phyloP scores from a whole-genome alignment of 441 rosid species.

The Monsonia emarginata region DNA sequence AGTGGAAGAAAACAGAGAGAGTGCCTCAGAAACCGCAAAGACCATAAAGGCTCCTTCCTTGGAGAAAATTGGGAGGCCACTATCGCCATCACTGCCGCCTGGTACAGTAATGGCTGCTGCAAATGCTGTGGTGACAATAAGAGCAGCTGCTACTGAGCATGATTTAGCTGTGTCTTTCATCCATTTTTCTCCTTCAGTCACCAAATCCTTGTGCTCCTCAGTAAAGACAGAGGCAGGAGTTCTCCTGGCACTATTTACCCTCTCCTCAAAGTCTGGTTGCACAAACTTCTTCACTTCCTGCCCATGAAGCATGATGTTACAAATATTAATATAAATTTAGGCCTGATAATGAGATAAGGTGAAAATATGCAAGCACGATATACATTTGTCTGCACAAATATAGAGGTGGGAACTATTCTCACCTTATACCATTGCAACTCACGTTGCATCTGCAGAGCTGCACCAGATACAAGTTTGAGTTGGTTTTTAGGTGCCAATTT shows the following conservation, averaged over 20 bases:
- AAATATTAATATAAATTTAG: background rate
- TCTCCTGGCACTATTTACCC: background rate
- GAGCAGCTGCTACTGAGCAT: slow-evolving; percentile 27
- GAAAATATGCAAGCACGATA: background rate
- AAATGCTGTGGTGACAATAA: slow-evolving; percentile 29
- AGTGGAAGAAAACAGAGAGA: slow-evolving; percentile 32
- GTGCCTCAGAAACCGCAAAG: slow-evolving; percentile 22
- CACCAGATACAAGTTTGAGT: slow-evolving; percentile 31
- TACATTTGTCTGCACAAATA: no score
- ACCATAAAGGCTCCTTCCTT: background rate
- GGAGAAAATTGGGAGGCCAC: slow-evolving; percentile 16
- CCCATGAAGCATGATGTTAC: background rate
- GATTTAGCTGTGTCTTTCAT: slow-evolving; percentile 5
- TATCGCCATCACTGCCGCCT: slow-evolving; percentile 25
- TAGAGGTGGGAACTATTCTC: background rate
- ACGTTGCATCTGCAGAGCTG: slow-evolving; percentile 40
- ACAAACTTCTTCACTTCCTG: slow-evolving; percentile 2
- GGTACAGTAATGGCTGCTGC: slow-evolving; percentile 33
- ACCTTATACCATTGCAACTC: slow-evolving; percentile 52
- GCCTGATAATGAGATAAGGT: background rate
- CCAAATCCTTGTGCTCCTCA: background rate
- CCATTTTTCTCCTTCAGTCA: background rate
- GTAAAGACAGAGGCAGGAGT: background rate
- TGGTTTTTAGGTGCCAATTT: slow-evolving; percentile 26
- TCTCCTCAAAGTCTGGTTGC: background rate